Evolutionary conservation across 257 asterid genomes (phyloP), one percentile per base, ranked within the genome.

Genomic region (Thymus mandschuricus): DNA sequence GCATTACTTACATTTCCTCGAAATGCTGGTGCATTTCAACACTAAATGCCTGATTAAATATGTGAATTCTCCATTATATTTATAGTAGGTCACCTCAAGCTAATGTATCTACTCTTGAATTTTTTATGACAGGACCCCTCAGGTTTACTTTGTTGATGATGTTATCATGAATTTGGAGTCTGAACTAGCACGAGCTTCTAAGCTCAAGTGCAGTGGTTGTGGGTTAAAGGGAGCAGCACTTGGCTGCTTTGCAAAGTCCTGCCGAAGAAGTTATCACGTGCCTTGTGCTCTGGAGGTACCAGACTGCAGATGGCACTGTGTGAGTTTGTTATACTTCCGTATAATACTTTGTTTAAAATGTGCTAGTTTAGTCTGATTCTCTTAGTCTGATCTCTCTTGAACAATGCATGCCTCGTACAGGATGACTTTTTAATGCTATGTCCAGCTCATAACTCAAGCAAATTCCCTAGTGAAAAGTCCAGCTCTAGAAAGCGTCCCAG

Each of bases 211-310:
- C 76, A 86, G 82, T 73, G 72, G 78, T 54, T 94, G 99, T 86
- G 98, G 97, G 64, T 79, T 81, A 73, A 94, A 89, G 73, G 99
- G 99, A 71, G 99, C 99, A 34, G 96, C 86, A 68, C 97, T 94
- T 77, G 99, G 99, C 51, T 94, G 99, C 86, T 91, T 77, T 64
- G 84, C 79, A 15, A 91, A 82, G 79, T 86, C 97, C 54, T 94
- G 99, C 77, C 80, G 93, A 70, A 86, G 80, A 84, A 94, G 83
- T 55, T 94, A 91, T 83, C 99, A 94, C 1, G 84, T 82, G n/a
- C 98, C 96, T 65, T 94, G 99, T 82, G 97, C 99, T 46, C 67
- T 77, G 75, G 85, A 78, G 56, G 75, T 81, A 66, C 80, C 77
- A 60, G 92, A 75, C 59, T 94, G 98, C 88, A 86, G 93, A 88